Base-by-base conservation (phyloP, 2,329 filamentous ascomycete species). In the Beauveria medogensis region DNA sequence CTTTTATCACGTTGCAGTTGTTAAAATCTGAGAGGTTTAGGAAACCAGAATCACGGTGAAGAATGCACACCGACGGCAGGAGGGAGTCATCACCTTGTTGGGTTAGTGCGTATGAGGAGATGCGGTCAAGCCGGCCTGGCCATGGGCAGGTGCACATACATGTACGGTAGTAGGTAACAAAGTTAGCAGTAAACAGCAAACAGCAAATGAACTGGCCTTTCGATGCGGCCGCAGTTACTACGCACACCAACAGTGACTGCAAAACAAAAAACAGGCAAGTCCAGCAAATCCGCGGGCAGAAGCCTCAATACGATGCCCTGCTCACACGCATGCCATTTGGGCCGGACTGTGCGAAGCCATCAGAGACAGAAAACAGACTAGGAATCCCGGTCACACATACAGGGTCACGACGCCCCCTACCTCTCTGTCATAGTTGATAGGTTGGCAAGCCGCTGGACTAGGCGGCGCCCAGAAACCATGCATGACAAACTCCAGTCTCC, bases 71-170 rank as follows among this genome's bases (percentile, higher is more conserved):
- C 50, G 48, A 53, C 50, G 22, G 48, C 37, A 34, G 20, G 14
- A 54, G 50, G 48, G 48, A 53, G 48, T 47, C 14, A 20, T 40
- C 28, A 41, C 57, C 40, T 54, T 53, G 50, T 59, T 54, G 20
- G 28, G 47, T 20, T 46, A 53, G 50, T 59, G 57, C 48, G 30
- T 12, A 30, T 51, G 18, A 44, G 48, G 50, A 59, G 50, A 53
- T 59, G 57, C 57, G 57, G 57, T 59, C 57, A 59, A 53, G 57
- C 57, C 37, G 41, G 57, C 40, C 28, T n/a, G 56, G 40, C 47
- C 37, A 37, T 40, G 57, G 57, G 26, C 48, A 34, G 28, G 57
- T 53, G 57, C 26, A 53, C 48, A 53, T 59, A 40, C 47, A 52
- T 53, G 57, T 52, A 53, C 40, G 50, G 46, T 10, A 58, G 46